Conservation (phyloP, 345 rosid genomes). For the Linum lewisii region DNA sequence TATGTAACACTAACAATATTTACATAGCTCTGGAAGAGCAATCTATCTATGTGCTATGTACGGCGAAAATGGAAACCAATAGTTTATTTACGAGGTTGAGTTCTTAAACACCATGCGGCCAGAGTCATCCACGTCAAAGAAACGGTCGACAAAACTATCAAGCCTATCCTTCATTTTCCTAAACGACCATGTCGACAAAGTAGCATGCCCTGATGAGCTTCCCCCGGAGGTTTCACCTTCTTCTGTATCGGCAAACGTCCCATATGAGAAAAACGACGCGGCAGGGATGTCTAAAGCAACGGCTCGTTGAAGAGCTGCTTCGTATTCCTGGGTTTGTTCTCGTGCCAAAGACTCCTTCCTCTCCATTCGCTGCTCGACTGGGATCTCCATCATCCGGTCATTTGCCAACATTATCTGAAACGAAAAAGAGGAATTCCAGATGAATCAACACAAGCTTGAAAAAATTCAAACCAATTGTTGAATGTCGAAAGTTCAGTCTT, state of each 20-base stretch:
- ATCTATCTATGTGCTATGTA: too few species aligned
- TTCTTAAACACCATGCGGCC: slow-evolving; percentile 40
- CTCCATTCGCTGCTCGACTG: slow-evolving; percentile 70
- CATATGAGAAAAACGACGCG: slow-evolving; percentile 53
- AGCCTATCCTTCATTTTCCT: slow-evolving; percentile 39
- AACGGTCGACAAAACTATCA: slow-evolving; percentile 42
- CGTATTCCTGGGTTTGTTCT: slow-evolving; percentile 68
- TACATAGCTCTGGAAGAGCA: too few species aligned
- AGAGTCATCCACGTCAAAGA: slow-evolving; percentile 44
- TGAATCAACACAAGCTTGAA: too few species aligned
- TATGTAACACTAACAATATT: too few species aligned
- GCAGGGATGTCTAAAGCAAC: slow-evolving; percentile 58
- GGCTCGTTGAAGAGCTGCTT: slow-evolving; percentile 74
- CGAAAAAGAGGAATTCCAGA: not conserved
- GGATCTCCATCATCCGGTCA: slow-evolving; percentile 59
- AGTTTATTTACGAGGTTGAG: slow-evolving; percentile 10
- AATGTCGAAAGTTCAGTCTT: slow-evolving; percentile 13
- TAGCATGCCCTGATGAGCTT: slow-evolving; percentile 23
- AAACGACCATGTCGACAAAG: slow-evolving; percentile 22
- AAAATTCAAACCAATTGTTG: too few species aligned
- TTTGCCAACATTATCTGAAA: slow-evolving; percentile 70
- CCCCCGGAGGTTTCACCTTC: slow-evolving; percentile 45
- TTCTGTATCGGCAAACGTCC: slow-evolving; percentile 56
- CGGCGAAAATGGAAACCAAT: not conserved
- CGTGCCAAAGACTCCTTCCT: slow-evolving; percentile 55